Base-by-base conservation (phyloP, 192 early-diverging fungal genomes). In the Diversispora eburnea region DNA sequence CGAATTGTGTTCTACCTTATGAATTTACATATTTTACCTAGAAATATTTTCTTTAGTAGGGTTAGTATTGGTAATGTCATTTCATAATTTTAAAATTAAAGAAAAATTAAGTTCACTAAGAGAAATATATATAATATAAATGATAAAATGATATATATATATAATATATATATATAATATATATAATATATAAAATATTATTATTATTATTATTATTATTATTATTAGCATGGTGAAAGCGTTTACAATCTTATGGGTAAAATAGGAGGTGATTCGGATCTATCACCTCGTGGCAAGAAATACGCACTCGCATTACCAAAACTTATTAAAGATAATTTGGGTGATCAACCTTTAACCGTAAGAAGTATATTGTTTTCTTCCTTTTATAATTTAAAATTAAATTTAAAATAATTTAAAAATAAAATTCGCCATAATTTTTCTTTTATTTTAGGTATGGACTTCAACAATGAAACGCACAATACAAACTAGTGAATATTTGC, bases 1-100 rank as follows among this genome's bases (percentile, higher is more conserved):
- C 86, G 96, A 48, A 94, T 99, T 70, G 95, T 98, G 17, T 99
- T 98, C 83, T 99, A 95, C 80, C 80, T 99, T 76, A 98, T 99
- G 96, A 99, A 99, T 79, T 86, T 99, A 49, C 97, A 99, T 82
- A 98, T 95, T 73, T 89, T 91, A 5, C 95, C 98, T 41, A 88
- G 93, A 67, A 92, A 88, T 75, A 94, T 99, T 67, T 95, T 96
- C 81, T 97, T 97, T 76, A 92, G 84, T 75, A 86, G 92, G 67
- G 84, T 86, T 71, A 71, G 83, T 79, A 17, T 51, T 1, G 46
- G 5, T 45, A 10, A 25, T 4, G 9, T 25, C 55, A 20, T 49
- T 49, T 67, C 47, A 17, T 13, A 49, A 45, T 13, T 49, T 49
- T 49, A 49, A 13, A 4, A 33, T 33, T 33, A 33, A 33, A 33